Percentiles rank a stretch among this genome's conserved stretches.
Evolutionary conservation across 371 early-diverging fungal species (phyloP).

Genomic region (Mucor mucedo): DNA sequence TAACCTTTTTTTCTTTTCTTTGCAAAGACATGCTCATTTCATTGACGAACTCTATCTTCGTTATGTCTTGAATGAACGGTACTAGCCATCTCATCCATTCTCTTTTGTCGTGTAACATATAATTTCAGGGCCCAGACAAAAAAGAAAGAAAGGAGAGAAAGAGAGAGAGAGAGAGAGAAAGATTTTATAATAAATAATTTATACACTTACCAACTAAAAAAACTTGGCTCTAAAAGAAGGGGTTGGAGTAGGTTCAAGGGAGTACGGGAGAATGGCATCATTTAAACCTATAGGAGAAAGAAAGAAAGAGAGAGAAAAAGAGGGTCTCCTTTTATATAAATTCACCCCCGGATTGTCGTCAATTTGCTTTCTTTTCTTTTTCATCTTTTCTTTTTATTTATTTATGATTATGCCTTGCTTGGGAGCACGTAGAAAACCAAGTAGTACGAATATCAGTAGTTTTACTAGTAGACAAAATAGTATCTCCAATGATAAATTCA

Average conservation of each 20-base stretch:
- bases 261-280: background rate
- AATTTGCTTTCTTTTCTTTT: slow-evolving; percentile 1
- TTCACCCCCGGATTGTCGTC: background rate
- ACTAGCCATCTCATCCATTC: background rate
- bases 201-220: background rate
- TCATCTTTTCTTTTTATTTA: slow-evolving; percentile 6
- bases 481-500: background rate
- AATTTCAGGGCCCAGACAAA: background rate
- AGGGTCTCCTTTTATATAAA: too few species aligned
- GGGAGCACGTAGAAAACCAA: slow-evolving; percentile 29
- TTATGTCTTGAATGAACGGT: slow-evolving; percentile 48
- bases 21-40: slow-evolving; percentile 64
- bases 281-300: background rate
- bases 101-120: background rate
- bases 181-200: background rate
- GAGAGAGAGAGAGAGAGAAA: background rate
- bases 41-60: slow-evolving; percentile 68
- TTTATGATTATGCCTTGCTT: slow-evolving; percentile 32
- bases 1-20: background rate
- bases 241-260: background rate
- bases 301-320: background rate
- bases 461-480: slow-evolving; percentile 3
- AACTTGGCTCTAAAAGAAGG: background rate
- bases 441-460: background rate
- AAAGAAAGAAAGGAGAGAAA: background rate